Percentiles rank a stretch among this genome's conserved stretches.
Conservation (phyloP, 805 yeast species). For the Candida namnaoensis region DNA sequence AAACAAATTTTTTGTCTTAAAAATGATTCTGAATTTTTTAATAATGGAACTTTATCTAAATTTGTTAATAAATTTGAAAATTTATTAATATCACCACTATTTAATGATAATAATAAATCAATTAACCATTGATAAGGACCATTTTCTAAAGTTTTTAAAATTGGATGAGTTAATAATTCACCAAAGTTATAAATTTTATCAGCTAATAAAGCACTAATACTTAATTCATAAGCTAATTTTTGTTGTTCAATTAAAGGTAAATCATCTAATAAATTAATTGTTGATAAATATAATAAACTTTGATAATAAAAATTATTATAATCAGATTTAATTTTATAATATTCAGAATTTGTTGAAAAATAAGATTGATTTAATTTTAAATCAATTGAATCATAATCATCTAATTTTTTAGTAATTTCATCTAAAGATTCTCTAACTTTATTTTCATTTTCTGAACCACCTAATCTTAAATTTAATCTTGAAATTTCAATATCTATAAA, state of each 20-base stretch:
- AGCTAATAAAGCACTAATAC: constrained; percentile 83
- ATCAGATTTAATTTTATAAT: constrained; percentile 66
- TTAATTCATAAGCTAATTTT: constrained; percentile 62
- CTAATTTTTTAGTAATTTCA: constrained; percentile 47
- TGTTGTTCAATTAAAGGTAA: constrained; percentile 31
- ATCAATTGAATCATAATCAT: constrained; percentile 45
- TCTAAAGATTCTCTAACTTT: constrained; percentile 67
- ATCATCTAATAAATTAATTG: constrained; percentile 40
- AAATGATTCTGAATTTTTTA: constrained; percentile 52
- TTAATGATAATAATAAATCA: constrained; percentile 59
- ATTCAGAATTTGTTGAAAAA: constrained; percentile 72
- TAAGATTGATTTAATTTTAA: constrained; percentile 71
- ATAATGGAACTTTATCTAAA: constrained; percentile 40
- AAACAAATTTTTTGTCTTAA: constrained; percentile 86
- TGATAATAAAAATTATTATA: constrained; percentile 77
- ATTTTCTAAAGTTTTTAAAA: constrained; percentile 42
- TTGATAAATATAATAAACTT: constrained; percentile 74
- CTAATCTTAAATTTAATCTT: constrained; percentile 51
- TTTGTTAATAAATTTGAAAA: constrained; percentile 47
- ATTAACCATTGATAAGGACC: constrained; percentile 61
- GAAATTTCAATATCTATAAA: constrained; percentile 68
- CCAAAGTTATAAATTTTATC: constrained; percentile 93
- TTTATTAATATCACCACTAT: constrained; percentile 63
- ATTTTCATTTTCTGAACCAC: constrained; percentile 28
- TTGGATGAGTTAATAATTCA: constrained; percentile 85